A percentile compares a stretch with the other conserved stretches of the same genome.
Evolutionary conservation across 164 flowering plant species (phyloP).

Genomic region (Magnolia sinica): DNA sequence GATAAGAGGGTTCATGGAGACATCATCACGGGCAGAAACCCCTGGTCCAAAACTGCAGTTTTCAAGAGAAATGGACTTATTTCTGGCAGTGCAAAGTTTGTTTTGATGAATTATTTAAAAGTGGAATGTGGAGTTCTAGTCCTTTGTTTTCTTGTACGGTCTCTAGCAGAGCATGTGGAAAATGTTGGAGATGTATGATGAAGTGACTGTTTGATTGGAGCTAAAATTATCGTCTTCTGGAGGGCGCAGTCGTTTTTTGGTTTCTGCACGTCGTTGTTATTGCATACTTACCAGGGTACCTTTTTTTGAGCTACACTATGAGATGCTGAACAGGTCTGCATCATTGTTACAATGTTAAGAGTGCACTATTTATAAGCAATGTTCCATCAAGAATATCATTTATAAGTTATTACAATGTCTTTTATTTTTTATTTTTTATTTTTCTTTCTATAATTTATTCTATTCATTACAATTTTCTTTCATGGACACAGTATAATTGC

Average conservation of each 20-base stretch:
- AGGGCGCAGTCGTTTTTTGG: conserved; percentile 62
- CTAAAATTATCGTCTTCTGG: conserved; percentile 22
- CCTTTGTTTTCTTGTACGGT: too few relatives aligned
- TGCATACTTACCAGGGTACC: conserved; percentile 89
- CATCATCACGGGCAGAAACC: too few relatives aligned
- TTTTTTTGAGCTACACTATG: conserved; percentile 88
- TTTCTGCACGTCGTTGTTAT: conserved; percentile 95
- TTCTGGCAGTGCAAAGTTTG: too few relatives aligned
- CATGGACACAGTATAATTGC: conserved; percentile 72
- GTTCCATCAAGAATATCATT: conserved; percentile 3
- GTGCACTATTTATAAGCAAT: too few relatives aligned
- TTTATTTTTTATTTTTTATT: too few relatives aligned
- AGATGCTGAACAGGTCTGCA: conserved; percentile 84
- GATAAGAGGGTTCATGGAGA: too few relatives aligned
- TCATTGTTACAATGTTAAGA: too few relatives aligned
- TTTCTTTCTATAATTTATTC: neutral
- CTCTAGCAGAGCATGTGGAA: neutral
- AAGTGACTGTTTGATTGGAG: neutral
- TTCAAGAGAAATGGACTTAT: too few relatives aligned
- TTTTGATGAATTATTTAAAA: too few relatives aligned
- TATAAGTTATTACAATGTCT: neutral
- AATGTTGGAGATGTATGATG: neutral
- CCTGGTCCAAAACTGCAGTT: too few relatives aligned
- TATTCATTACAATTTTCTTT: neutral
- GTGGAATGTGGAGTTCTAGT: too few relatives aligned